Conservation (phyloP, 495 filamentous ascomycete species). For the Staphylotrichum longicolle region DNA sequence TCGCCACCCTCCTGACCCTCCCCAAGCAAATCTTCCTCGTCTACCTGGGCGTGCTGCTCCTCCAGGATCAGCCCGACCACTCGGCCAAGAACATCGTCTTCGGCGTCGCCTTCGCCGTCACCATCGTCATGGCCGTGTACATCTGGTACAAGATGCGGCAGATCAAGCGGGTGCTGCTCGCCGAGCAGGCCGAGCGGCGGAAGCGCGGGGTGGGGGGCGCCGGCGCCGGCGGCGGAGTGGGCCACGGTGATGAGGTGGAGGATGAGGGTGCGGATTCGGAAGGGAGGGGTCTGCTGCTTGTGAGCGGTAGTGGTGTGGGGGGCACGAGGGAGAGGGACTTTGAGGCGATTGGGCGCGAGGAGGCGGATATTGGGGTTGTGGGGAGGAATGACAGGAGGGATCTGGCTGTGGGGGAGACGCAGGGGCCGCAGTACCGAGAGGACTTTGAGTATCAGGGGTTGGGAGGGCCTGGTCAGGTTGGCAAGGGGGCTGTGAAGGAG, state of each 20-base stretch:
- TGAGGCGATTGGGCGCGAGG: slow-evolving; percentile 11
- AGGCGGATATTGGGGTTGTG: slow-evolving; percentile 9
- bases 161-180: slow-evolving; percentile 32
- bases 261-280: neutral
- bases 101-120: slow-evolving; percentile 24
- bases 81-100: slow-evolving; percentile 33
- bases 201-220: neutral
- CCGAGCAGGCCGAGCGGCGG: slow-evolving; percentile 29
- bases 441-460: slow-evolving; percentile 2
- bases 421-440: neutral
- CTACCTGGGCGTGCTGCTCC: slow-evolving; percentile 37
- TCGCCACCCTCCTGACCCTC: slow-evolving; percentile 35
- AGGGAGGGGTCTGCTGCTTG: neutral
- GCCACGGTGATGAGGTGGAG: no score
- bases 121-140: slow-evolving; percentile 29
- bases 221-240: no score
- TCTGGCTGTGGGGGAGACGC: neutral
- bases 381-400: neutral
- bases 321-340: slow-evolving; percentile 3
- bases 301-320: neutral
- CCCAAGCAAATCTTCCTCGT: slow-evolving; percentile 39
- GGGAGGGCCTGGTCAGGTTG: neutral
- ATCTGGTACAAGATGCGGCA: slow-evolving; percentile 32
- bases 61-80: slow-evolving; percentile 24
- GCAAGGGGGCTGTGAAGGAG: neutral